Percentiles rank a stretch among this genome's conserved stretches.
Conservation (phyloP, 2,329 filamentous ascomycete species). For the Xylariomycetidae sp. region DNA sequence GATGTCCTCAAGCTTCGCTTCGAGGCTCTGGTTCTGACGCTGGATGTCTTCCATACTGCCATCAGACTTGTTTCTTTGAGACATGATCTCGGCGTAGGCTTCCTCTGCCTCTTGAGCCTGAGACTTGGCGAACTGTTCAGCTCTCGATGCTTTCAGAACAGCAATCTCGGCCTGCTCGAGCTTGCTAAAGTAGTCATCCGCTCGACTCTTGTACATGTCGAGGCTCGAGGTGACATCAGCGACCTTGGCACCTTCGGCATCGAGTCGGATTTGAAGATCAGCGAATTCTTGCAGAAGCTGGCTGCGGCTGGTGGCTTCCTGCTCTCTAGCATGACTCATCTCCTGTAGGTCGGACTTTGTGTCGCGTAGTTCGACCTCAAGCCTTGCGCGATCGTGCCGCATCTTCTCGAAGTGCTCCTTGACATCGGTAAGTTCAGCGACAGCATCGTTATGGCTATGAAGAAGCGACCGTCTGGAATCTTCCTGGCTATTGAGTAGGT, state of each 20-base stretch:
- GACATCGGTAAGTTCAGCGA: conserved; percentile 79
- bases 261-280: conserved; percentile 87
- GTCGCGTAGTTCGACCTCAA: conserved; percentile 87
- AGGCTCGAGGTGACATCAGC: conserved; percentile 81
- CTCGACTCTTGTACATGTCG: conserved; percentile 82
- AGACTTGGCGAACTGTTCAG: conserved; percentile 88
- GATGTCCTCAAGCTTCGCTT: conserved; percentile 87
- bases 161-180: conserved; percentile 95
- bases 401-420: conserved; percentile 85
- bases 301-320: conserved; percentile 80
- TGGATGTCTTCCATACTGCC: conserved; percentile 83
- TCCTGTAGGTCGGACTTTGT: conserved; percentile 79
- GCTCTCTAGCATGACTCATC: conserved; percentile 70
- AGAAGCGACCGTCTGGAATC: conserved; percentile 78
- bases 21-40: conserved; percentile 80
- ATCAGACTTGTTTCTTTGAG: conserved; percentile 89
- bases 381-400: conserved; percentile 70
- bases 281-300: conserved; percentile 90
- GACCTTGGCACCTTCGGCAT: conserved; percentile 80
- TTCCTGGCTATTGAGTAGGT: conserved; percentile 89
- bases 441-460: conserved; percentile 77
- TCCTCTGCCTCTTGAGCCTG: conserved; percentile 91
- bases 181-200: conserved; percentile 96
- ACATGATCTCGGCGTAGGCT: conserved; percentile 82
- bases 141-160: conserved; percentile 84